phyloP scores from a whole-genome alignment of 2,329 filamentous ascomycete genomes.

The Ascochyta rabiei region DNA sequence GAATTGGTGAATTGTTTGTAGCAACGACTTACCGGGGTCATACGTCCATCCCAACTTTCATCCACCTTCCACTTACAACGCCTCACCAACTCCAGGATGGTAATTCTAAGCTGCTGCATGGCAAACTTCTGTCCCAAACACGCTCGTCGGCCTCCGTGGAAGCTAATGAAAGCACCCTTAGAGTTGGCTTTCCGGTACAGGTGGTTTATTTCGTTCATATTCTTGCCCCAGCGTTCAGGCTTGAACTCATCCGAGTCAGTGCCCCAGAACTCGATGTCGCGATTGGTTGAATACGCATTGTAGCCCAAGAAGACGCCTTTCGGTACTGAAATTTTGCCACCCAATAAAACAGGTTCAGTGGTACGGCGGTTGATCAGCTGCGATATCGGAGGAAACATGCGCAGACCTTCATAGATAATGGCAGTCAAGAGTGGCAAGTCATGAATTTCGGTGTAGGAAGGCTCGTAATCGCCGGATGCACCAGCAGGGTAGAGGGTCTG shows the following conservation, averaged over 20 bases:
- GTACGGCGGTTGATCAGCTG: conserved; percentile 57
- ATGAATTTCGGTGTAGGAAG: conserved; percentile 33
- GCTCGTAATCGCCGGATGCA: conserved; percentile 23
- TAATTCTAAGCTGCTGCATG: conserved; percentile 47
- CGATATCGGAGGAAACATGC: conserved; percentile 57
- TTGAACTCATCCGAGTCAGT: conserved; percentile 44
- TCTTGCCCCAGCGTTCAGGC: conserved; percentile 50
- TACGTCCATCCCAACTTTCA: conserved; percentile 36
- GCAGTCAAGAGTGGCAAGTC: conserved; percentile 53
- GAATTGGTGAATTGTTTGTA: neutral
- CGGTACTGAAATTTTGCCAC: conserved; percentile 27
- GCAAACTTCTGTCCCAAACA: conserved; percentile 53
- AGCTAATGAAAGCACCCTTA: conserved; percentile 51
- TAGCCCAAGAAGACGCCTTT: conserved; percentile 35
- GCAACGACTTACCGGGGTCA: conserved; percentile 26
- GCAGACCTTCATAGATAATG: conserved; percentile 55
- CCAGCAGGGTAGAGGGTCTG: conserved; percentile 19
- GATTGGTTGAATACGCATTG: conserved; percentile 37
- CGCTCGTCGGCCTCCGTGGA: conserved; percentile 50
- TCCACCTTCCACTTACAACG: conserved; percentile 32
- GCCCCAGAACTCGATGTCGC: conserved; percentile 36
- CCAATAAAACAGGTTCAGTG: conserved; percentile 35
- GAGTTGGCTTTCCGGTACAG: conserved; percentile 46
- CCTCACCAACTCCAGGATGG: conserved; percentile 39
- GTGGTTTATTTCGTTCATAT: conserved; percentile 44